Conservation (phyloP, 1,284 basidiomycete genomes). For the Rhodotorula sp. region DNA sequence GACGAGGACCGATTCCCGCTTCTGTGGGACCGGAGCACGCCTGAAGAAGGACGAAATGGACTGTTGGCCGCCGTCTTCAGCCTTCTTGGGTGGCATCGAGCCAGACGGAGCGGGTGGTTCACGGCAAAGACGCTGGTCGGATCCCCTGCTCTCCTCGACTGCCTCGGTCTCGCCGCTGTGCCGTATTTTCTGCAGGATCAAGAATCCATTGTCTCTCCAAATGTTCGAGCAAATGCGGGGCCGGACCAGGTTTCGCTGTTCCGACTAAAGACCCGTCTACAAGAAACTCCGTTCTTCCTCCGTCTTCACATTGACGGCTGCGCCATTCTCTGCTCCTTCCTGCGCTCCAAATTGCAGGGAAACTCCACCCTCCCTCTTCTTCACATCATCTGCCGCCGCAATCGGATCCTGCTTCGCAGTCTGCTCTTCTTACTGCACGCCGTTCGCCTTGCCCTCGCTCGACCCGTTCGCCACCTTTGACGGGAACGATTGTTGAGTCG, state of each 20-base stretch:
- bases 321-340: background rate
- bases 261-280: background rate
- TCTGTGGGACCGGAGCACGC: background rate
- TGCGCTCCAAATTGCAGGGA: background rate
- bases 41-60: constrained; percentile 30
- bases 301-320: background rate
- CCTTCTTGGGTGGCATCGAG: background rate
- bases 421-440: background rate
- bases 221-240: background rate
- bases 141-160: background rate
- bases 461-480: no score
- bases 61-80: background rate
- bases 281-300: constrained; percentile 4
- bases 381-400: background rate
- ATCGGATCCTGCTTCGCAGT: background rate
- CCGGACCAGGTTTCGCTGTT: background rate
- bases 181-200: no score
- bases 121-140: background rate
- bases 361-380: background rate
- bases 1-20: constrained; percentile 5
- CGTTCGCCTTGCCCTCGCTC: background rate
- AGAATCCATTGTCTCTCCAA: no score
- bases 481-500: no score
- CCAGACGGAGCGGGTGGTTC: background rate
- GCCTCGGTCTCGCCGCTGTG: no score